Conservation (phyloP, 2,329 filamentous ascomycete genomes). For the Paecilomyces variotii region DNA sequence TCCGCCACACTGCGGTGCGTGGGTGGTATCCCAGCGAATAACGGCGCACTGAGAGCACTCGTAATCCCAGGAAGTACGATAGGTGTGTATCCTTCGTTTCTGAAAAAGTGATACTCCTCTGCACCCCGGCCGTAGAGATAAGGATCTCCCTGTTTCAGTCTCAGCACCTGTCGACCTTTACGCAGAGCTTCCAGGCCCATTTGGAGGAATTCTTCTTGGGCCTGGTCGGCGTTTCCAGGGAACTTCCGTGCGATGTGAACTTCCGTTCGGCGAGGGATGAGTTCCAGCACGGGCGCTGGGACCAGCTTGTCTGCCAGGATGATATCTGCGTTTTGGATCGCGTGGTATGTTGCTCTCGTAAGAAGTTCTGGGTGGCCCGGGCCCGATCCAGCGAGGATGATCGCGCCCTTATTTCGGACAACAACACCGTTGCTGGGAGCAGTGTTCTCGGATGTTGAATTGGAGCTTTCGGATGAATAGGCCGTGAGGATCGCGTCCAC, state of each 20-base stretch:
- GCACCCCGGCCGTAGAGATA: constrained; percentile 94
- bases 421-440: constrained; percentile 3
- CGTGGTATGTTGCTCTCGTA: constrained; percentile 53
- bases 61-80: constrained; percentile 84
- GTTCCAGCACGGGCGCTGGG: constrained; percentile 72
- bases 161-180: constrained; percentile 69
- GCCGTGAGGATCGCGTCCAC: constrained; percentile 67
- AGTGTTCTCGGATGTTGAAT: constrained; percentile 8
- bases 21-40: constrained; percentile 80
- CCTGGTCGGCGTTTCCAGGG: constrained; percentile 88
- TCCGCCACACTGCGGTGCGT: constrained; percentile 88
- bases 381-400: constrained; percentile 85
- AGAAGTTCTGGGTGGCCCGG: constrained; percentile 89
- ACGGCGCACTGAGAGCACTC: constrained; percentile 72
- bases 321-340: constrained; percentile 41
- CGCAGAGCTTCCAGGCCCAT: constrained; percentile 63
- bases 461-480: constrained; percentile 43
- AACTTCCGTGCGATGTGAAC: constrained; percentile 95
- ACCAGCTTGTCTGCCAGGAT: constrained; percentile 49
- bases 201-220: constrained; percentile 80
- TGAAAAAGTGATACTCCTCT: constrained; percentile 84
- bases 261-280: constrained; percentile 81
- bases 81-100: constrained; percentile 58
- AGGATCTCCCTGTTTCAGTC: constrained; percentile 92
- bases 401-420: constrained; percentile 48